Conservation (phyloP, 495 filamentous ascomycete species). For the Gamarada debralockiae region DNA sequence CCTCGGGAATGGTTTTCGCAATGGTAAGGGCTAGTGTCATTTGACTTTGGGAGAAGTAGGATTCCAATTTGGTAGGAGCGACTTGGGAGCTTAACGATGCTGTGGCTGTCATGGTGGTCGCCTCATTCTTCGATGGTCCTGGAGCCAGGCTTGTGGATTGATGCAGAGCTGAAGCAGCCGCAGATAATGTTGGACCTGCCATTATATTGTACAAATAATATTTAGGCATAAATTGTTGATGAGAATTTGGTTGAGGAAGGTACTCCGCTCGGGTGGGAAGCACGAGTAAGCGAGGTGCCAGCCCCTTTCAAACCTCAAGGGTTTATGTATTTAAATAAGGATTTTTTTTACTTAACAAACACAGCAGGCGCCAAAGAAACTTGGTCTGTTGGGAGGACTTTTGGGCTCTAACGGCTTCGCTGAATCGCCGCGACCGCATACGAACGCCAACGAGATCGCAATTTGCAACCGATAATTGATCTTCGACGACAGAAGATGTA, state of each 20-base stretch:
- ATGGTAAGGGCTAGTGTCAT: slow-evolving; percentile 44
- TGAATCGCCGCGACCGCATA: not conserved
- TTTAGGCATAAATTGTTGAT: not conserved
- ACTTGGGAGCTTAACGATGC: not conserved
- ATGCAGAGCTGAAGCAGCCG: not conserved
- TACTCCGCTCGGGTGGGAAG: not conserved
- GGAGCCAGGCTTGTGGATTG: not conserved
- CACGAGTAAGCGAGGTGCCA: not conserved
- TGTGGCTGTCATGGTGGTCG: not conserved
- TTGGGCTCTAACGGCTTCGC: not conserved
- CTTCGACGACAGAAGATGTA: too few species aligned
- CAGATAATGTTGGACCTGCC: not conserved
- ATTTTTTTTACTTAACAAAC: not conserved
- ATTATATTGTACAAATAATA: not conserved
- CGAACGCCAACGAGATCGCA: not conserved
- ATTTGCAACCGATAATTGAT: not conserved
- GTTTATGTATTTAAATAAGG: not conserved
- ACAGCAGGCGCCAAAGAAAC: not conserved
- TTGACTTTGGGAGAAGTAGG: slow-evolving; percentile 31
- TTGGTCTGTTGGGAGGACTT: not conserved
- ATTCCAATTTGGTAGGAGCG: not conserved
- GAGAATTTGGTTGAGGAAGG: not conserved
- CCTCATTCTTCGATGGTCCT: not conserved
- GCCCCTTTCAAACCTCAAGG: too few species aligned
- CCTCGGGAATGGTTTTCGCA: slow-evolving; percentile 39